phyloP scores from a whole-genome alignment of 140 eudicot species.

The Oenanthe javanica region DNA sequence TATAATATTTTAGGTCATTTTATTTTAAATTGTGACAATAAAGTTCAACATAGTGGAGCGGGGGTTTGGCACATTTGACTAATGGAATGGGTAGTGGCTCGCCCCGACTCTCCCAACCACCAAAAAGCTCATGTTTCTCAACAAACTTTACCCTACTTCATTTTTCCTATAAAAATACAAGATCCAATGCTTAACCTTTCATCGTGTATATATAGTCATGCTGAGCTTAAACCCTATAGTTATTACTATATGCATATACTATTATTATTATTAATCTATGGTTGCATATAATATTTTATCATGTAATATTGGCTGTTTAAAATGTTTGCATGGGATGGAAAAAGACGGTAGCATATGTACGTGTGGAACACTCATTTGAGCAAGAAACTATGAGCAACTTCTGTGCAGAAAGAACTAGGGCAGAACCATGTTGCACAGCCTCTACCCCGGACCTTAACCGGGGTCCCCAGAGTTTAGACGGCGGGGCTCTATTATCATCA shows the following conservation, averaged over 20 bases:
- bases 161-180: not conserved
- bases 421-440: not conserved
- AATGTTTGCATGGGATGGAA: slow-evolving; percentile 12
- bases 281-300: not conserved
- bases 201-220: not conserved
- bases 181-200: not conserved
- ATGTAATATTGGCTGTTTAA: not conserved
- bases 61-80: too few species aligned
- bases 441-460: slow-evolving; percentile 34
- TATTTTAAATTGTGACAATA: too few species aligned
- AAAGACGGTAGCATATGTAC: not conserved
- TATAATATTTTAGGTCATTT: too few species aligned
- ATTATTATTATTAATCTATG: not conserved
- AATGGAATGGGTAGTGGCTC: slow-evolving; percentile 5
- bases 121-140: not conserved
- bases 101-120: not conserved
- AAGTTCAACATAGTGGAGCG: too few species aligned
- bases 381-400: slow-evolving; percentile 20
- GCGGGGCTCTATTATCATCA: not conserved
- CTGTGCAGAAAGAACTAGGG: not conserved
- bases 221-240: too few species aligned
- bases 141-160: not conserved
- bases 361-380: slow-evolving; percentile 46
- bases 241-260: not conserved
- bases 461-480: not conserved